These are phyloP conservation scores for Jaenimonas drosophilae DNA, from an alignment of 208 protist genomes.

Conservation along the genomic window DNA sequence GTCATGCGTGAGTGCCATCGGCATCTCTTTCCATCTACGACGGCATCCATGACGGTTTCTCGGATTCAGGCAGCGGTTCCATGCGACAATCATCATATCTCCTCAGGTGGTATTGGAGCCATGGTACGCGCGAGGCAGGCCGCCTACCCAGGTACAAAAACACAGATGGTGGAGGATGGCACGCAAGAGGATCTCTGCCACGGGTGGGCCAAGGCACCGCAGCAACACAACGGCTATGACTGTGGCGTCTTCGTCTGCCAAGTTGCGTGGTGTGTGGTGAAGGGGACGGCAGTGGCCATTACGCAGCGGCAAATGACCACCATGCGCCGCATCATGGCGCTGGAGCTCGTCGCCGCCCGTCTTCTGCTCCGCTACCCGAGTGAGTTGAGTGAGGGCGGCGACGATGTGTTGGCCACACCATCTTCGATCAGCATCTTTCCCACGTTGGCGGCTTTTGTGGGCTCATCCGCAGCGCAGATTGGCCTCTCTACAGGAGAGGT, in stretches of 20 bases:
- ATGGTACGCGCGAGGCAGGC: no score
- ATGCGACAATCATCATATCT: neutral
- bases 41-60: neutral
- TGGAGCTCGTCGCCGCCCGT: slow-evolving; percentile 37
- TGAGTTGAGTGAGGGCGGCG: no score
- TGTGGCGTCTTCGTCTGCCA: slow-evolving; percentile 83
- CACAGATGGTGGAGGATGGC: slow-evolving; percentile 2
- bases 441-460: no score
- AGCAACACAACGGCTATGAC: slow-evolving; percentile 65
- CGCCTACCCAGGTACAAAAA: no score
- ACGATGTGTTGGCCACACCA: no score
- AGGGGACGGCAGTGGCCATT: slow-evolving; percentile 1
- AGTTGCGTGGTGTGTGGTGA: slow-evolving; percentile 51
- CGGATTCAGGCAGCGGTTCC: neutral
- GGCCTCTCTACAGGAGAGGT: no score
- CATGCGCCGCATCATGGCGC: no score
- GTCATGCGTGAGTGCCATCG: slow-evolving; percentile 7
- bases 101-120: neutral
- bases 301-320: no score
- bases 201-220: slow-evolving; percentile 33
- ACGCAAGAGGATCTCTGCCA: neutral
- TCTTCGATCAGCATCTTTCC: no score
- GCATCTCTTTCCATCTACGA: neutral
- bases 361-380: slow-evolving; percentile 48
- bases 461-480: no score